Evolutionary conservation across 176 grass and related monocot genomes (phyloP).

Genomic region (Hordeum marinum): DNA sequence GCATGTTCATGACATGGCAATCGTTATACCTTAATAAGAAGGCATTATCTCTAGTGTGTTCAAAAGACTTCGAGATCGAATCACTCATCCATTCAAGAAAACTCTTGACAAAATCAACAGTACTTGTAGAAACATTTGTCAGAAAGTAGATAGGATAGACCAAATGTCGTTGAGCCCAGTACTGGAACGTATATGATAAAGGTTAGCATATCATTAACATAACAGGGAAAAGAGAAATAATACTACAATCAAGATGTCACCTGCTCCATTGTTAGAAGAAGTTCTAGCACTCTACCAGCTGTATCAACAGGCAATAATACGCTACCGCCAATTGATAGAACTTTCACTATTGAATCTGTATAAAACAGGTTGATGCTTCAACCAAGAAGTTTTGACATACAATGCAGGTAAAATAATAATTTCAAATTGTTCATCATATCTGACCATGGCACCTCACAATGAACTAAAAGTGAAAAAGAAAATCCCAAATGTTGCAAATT

Average conservation of each 20-base stretch:
- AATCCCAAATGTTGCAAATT: not conserved
- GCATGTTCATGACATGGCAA: not conserved
- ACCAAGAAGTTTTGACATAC: not conserved
- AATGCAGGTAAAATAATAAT: slow-evolving; percentile 3
- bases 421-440: not conserved
- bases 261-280: slow-evolving; percentile 89
- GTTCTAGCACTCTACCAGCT: slow-evolving; percentile 87
- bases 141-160: slow-evolving; percentile 88
- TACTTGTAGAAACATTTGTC: slow-evolving; percentile 91
- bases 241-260: slow-evolving; percentile 31
- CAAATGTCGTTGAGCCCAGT: slow-evolving; percentile 69
- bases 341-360: slow-evolving; percentile 72
- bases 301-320: slow-evolving; percentile 92
- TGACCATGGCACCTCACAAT: not conserved
- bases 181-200: slow-evolving; percentile 59
- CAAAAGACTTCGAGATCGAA: slow-evolving; percentile 88
- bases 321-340: slow-evolving; percentile 63
- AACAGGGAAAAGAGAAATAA: not conserved
- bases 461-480: not conserved
- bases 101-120: slow-evolving; percentile 93
- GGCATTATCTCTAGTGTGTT: slow-evolving; percentile 76
- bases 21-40: slow-evolving; percentile 70
- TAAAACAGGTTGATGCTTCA: slow-evolving; percentile 31
- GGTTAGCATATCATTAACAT: slow-evolving; percentile 18
- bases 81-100: slow-evolving; percentile 99